Conservation (phyloP, 2,329 filamentous ascomycete species). For the Sclerotinia glacialis region DNA sequence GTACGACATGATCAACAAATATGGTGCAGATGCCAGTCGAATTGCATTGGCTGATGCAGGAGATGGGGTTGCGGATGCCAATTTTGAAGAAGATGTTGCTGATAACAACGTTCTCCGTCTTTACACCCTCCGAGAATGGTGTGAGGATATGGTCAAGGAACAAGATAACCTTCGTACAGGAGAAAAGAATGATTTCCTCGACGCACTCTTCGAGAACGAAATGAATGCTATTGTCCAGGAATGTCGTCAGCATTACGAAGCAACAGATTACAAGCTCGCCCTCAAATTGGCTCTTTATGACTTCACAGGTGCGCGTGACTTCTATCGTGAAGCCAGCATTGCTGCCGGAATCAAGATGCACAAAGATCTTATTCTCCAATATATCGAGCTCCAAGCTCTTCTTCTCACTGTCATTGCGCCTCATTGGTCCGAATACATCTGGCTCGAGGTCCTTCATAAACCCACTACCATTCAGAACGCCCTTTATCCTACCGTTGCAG, state of each 20-base stretch:
- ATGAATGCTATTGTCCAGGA: conserved; percentile 80
- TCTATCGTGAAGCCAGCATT: conserved; percentile 79
- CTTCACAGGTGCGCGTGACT: conserved; percentile 82
- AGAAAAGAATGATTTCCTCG: conserved; percentile 73
- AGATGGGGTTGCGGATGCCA: conserved; percentile 91
- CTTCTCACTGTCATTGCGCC: conserved; percentile 82
- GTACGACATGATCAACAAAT: conserved; percentile 81
- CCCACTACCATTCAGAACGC: conserved; percentile 74
- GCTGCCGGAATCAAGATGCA: conserved; percentile 84
- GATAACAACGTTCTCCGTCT: conserved; percentile 88
- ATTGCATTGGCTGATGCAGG: conserved; percentile 92
- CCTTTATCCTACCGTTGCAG: conserved; percentile 67
- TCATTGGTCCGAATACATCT: conserved; percentile 93
- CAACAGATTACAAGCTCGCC: conserved; percentile 81
- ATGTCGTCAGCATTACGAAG: conserved; percentile 72
- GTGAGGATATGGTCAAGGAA: conserved; percentile 76
- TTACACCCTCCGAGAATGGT: conserved; percentile 82
- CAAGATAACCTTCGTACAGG: conserved; percentile 71
- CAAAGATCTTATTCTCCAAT: conserved; percentile 71
- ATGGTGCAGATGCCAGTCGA: conserved; percentile 87
- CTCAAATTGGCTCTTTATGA: conserved; percentile 87
- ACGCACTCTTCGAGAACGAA: conserved; percentile 89
- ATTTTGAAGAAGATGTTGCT: conserved; percentile 93
- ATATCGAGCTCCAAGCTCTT: conserved; percentile 82
- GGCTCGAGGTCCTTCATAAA: conserved; percentile 85